Conservation (phyloP, 345 rosid species). For the Populus pruinosa region DNA sequence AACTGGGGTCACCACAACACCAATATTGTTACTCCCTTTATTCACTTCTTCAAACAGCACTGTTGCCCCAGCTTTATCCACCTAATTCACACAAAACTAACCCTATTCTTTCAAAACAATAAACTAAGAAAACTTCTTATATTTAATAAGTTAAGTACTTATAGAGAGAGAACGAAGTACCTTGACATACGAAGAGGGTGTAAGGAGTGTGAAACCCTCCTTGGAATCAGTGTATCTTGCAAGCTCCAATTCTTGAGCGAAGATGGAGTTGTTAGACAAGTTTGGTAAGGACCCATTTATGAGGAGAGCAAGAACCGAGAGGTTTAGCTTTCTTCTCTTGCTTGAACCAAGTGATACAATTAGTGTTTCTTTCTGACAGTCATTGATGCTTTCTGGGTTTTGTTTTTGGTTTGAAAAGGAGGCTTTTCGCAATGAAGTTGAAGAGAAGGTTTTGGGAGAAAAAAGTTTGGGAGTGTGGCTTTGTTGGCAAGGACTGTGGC, state of each 20-base stretch:
- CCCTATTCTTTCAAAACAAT: neutral
- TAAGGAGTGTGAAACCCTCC: conserved; percentile 73
- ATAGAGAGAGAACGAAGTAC: conserved; percentile 21
- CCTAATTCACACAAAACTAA: conserved; percentile 32
- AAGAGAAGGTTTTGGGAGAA: neutral
- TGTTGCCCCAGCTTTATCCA: conserved; percentile 88
- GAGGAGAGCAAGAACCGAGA: conserved; percentile 46
- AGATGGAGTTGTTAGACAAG: conserved; percentile 22
- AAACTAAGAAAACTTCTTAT: neutral
- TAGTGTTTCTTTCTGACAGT: neutral
- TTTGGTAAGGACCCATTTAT: conserved; percentile 39
- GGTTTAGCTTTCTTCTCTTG: conserved; percentile 48
- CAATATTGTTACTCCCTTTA: conserved; percentile 69
- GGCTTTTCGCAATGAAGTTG: conserved; percentile 6
- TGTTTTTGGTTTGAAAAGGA: conserved; percentile 2
- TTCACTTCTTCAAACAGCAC: conserved; percentile 69
- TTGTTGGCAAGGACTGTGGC: neutral
- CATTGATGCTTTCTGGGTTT: neutral
- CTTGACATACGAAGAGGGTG: conserved; percentile 75
- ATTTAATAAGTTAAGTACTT: neutral
- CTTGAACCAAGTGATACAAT: conserved; percentile 14
- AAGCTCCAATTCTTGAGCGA: conserved; percentile 43
- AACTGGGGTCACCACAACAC: conserved; percentile 85
- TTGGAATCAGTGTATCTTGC: conserved; percentile 58
- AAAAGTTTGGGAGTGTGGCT: neutral